A percentile compares a stretch with the other conserved stretches of the same genome.
Conservation (phyloP, 176 grass and related monocot genomes). For the Aegilops bicornis region DNA sequence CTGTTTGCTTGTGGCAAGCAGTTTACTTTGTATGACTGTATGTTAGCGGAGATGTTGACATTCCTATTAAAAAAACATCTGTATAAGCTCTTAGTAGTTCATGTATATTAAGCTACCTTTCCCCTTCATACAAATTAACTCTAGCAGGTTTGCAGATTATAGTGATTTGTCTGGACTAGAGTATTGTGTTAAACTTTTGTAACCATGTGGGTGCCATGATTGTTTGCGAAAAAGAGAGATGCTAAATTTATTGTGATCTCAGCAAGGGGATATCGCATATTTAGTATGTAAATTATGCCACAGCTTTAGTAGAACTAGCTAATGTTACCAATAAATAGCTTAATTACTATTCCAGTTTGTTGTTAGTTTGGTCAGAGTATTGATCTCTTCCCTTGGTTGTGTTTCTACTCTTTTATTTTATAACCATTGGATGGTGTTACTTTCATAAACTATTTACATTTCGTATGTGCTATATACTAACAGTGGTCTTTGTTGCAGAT, state of each 20-base stretch:
- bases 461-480: constrained; percentile 28
- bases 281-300: not conserved
- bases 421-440: not conserved
- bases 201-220: not conserved
- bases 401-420: not conserved
- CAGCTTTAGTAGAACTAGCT: constrained; percentile 10
- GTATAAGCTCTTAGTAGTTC: not conserved
- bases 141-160: constrained; percentile 9
- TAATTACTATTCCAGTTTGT: not conserved
- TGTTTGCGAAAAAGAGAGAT: constrained; percentile 22
- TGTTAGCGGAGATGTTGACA: not conserved
- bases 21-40: too few species aligned
- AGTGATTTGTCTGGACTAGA: not conserved
- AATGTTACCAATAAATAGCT: constrained; percentile 21
- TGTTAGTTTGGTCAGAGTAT: not conserved
- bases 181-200: not conserved
- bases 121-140: not conserved
- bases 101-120: constrained; percentile 19
- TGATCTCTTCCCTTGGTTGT: not conserved
- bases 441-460: constrained; percentile 8
- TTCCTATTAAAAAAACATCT: not conserved
- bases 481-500: constrained; percentile 71
- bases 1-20: constrained; percentile 3
- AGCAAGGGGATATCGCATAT: not conserved
- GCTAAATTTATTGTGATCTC: not conserved